These are phyloP conservation scores for Hypoxylon trugodes DNA, from an alignment of 495 filamentous ascomycete species.

Conservation along the genomic window DNA sequence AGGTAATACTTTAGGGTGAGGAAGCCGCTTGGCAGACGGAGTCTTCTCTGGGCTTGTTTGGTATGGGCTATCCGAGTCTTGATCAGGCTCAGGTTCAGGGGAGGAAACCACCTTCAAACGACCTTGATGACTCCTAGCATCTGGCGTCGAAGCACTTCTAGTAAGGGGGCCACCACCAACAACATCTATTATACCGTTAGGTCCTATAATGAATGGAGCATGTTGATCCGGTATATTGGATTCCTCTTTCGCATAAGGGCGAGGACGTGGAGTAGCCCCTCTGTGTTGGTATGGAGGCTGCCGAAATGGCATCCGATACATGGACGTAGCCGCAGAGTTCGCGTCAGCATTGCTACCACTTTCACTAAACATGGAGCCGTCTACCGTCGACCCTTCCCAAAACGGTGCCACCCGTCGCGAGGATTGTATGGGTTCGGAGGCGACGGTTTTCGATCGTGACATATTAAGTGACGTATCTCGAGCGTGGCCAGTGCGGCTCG, in stretches of 20 bases:
- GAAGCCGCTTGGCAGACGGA: slow-evolving; percentile 41
- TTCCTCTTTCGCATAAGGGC: slow-evolving; percentile 21
- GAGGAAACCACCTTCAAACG: slow-evolving; percentile 30
- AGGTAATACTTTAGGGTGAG: slow-evolving; percentile 36
- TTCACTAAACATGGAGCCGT: slow-evolving; percentile 46
- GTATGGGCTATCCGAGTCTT: slow-evolving; percentile 38
- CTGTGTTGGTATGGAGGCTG: slow-evolving; percentile 30
- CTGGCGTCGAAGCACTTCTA: slow-evolving; percentile 46
- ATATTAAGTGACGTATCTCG: slow-evolving; percentile 39
- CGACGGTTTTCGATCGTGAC: slow-evolving; percentile 26
- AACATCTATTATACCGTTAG: slow-evolving; percentile 43
- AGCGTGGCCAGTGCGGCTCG: slow-evolving; percentile 30
- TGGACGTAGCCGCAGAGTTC: slow-evolving; percentile 31
- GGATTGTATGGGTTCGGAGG: slow-evolving; percentile 40
- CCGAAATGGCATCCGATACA: slow-evolving; percentile 35
- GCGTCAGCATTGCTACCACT: slow-evolving; percentile 43
- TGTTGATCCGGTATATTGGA: slow-evolving; percentile 25
- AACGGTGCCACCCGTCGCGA: slow-evolving; percentile 37
- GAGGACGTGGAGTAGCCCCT: slow-evolving; percentile 38
- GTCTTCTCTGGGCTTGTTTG: slow-evolving; percentile 45
- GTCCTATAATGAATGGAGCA: slow-evolving; percentile 40
- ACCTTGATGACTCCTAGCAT: slow-evolving; percentile 39
- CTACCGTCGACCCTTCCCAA: slow-evolving; percentile 45
- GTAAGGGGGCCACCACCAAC: slow-evolving; percentile 39
- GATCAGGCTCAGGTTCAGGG: slow-evolving; percentile 36